Base-by-base conservation (phyloP, 2,329 filamentous ascomycete species). In the Calycina herbarum region DNA sequence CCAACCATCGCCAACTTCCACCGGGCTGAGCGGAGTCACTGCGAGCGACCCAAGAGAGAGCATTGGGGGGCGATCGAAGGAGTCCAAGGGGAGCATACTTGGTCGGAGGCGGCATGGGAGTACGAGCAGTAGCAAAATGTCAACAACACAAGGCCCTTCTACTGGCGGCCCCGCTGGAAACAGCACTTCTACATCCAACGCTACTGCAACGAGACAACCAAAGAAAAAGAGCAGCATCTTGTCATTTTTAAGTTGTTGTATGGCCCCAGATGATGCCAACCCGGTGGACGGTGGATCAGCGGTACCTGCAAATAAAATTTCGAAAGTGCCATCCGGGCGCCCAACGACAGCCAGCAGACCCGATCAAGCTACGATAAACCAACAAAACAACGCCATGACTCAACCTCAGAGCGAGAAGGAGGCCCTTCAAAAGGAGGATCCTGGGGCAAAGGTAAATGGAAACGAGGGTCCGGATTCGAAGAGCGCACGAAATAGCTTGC, bases 51-150 rank as follows among this genome's bases (percentile, higher is more conserved):
- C 83, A 64, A 80, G 83, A 76, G 87, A 86, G 73, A 89, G 86
- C 75, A 86, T 88, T 72, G 84, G 85, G 71, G 83, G 84, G 66
- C 82, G 83, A 70, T 91, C 89, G 59, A 89, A 86, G 77, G 86
- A 86, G 71, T 89, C 86, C 67, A 87, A 84, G 78, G 80, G 82
- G 70, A 91, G 88, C 78, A 86, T 89, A 72, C 78, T 86, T 64
- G 87, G 83, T 68, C 82, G 84, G 70, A 83, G 85, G 73, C 82
- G 86, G 73, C 90, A 90, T 79, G 86, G 86, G 72, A 92, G 88
- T 78, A 83, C 86, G 68, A 86, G 86, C 71, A 91, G 87, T 79
- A 87, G 74, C 68, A 86, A 78, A 82, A 83, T 74, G 85, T 84
- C 68, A 82, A 82, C 73, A 80, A 80, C 72, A 83, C 81, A 71